A percentile compares a stretch with the other conserved stretches of the same genome.
phyloP scores from a whole-genome alignment of 345 rosid species.

The Salix udensis region DNA sequence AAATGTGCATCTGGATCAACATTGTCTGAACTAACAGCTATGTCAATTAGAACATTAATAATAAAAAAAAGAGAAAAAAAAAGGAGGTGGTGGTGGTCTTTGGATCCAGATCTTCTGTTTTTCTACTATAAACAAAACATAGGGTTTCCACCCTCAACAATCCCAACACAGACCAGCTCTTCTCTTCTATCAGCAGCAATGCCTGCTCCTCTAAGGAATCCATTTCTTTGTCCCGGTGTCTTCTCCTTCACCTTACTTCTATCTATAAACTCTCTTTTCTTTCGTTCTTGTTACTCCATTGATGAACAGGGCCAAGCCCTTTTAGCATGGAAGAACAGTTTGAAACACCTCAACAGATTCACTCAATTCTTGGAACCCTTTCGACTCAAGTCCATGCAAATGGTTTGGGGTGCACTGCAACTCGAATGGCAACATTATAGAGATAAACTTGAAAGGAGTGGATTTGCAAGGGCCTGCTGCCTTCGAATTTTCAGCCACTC shows the following conservation, averaged over 20 bases:
- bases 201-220: conserved; percentile 55
- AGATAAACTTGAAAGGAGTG: conserved; percentile 48
- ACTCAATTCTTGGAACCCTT: conserved; percentile 55
- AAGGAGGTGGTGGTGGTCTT: conserved; percentile 25
- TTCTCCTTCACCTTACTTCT: conserved; percentile 45
- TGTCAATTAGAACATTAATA: conserved; percentile 12
- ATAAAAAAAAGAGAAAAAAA: conserved; percentile 12
- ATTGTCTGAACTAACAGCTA: conserved; percentile 25
- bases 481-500: conserved; percentile 52
- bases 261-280: conserved; percentile 35
- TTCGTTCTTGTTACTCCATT: conserved; percentile 49
- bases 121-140: conserved; percentile 77
- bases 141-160: conserved; percentile 59
- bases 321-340: conserved; percentile 65
- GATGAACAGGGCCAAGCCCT: conserved; percentile 72
- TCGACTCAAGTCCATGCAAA: conserved; percentile 53
- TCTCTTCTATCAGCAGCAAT: conserved; percentile 50
- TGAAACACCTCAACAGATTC: conserved; percentile 51
- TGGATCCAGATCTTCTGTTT: conserved; percentile 74
- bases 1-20: conserved; percentile 26
- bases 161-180: conserved; percentile 38
- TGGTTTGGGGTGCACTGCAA: conserved; percentile 83
- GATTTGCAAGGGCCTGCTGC: conserved; percentile 73
- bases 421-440: conserved; percentile 48
- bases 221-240: conserved; percentile 32